phyloP scores from a whole-genome alignment of 2,329 filamentous ascomycete species.

The Aureobasidium namibiae region DNA sequence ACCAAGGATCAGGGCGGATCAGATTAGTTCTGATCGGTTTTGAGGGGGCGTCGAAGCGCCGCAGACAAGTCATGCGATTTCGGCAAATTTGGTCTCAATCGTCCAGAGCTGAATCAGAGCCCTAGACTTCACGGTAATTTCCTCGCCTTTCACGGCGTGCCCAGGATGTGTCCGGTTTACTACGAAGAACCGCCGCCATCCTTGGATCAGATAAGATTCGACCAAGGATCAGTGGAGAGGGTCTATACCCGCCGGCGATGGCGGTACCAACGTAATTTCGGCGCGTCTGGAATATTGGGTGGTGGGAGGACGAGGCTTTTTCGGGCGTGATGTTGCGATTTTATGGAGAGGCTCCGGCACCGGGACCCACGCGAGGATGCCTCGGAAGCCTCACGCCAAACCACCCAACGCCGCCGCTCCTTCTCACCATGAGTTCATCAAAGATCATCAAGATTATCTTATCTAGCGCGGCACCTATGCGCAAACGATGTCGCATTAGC shows the following conservation, averaged over 20 bases:
- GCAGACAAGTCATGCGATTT: conserved; percentile 1
- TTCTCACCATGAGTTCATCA: background rate
- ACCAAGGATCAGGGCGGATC: conserved; percentile 10
- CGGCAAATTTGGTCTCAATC: background rate
- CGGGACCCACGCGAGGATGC: background rate
- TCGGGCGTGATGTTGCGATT: background rate
- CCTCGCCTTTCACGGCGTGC: background rate
- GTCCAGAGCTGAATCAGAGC: background rate
- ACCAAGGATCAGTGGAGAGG: background rate
- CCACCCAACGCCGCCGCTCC: background rate
- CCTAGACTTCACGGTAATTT: background rate
- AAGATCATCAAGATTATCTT: conserved; percentile 10
- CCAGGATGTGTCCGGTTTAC: background rate
- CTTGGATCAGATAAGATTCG: conserved; percentile 10
- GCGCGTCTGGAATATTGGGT: background rate
- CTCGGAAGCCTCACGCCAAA: background rate
- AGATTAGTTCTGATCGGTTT: background rate
- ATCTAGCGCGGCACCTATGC: conserved; percentile 4
- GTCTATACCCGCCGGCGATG: background rate
- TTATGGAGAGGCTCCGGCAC: background rate
- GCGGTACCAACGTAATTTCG: conserved; percentile 1
- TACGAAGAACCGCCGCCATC: background rate
- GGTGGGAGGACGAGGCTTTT: background rate
- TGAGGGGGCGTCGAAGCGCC: background rate
- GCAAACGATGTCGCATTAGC: conserved; percentile 6